Evolutionary conservation across 306 rosid genomes (phyloP).

Genomic region (Castanopsis chinensis): DNA sequence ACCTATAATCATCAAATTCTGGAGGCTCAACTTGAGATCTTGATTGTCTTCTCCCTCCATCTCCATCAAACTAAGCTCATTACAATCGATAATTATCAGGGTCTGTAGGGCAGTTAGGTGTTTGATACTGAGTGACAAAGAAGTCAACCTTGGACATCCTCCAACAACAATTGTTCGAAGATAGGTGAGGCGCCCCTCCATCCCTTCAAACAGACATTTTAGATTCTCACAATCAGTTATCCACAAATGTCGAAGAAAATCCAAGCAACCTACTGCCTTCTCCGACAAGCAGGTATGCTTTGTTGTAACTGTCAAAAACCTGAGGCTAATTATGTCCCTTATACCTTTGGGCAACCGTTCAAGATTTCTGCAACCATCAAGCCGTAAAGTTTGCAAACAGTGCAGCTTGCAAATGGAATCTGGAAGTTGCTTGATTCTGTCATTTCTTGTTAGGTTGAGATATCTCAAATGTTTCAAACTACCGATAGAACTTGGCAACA

Average conservation of each 20-base stretch:
- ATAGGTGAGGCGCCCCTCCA: neutral
- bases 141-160: neutral
- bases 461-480: slow-evolving; percentile 3
- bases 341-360: neutral
- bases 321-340: slow-evolving; percentile 13
- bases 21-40: neutral
- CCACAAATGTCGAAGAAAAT: slow-evolving; percentile 1
- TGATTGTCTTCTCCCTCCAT: neutral
- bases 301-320: slow-evolving; percentile 22
- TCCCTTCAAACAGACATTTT: slow-evolving; percentile 7
- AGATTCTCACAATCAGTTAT: slow-evolving; percentile 19
- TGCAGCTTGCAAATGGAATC: too few species aligned
- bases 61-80: neutral
- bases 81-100: neutral
- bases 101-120: slow-evolving; percentile 14
- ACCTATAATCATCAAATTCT: neutral
- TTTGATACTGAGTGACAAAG: slow-evolving; percentile 13
- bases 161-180: neutral
- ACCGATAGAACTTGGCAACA: neutral
- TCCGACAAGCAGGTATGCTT: slow-evolving; percentile 6
- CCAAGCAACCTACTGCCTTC: slow-evolving; percentile 16
- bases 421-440: neutral
- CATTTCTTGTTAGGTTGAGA: neutral
- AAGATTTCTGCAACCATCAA: neutral
- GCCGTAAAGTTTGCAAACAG: too few species aligned